A percentile compares a stretch with the other conserved stretches of the same genome.
These are phyloP conservation scores for Pinus tabuliformis DNA, from an alignment of 75 land plant species.

Conservation along the genomic window DNA sequence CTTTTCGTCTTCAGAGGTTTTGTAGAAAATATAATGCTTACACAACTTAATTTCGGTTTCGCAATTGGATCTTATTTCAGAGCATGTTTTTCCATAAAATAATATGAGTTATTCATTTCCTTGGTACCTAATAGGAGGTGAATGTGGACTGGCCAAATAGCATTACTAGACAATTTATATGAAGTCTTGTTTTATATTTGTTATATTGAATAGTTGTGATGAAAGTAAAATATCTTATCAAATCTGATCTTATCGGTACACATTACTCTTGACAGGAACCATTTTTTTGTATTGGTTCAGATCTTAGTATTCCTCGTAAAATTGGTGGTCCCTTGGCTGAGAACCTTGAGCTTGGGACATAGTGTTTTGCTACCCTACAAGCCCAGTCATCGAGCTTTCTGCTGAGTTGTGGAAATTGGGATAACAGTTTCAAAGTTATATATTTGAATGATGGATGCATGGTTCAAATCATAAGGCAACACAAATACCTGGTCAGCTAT, in stretches of 20 bases:
- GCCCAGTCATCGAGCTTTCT: slow-evolving; percentile 67
- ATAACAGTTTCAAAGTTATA: slow-evolving; percentile 90
- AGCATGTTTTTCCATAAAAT: not conserved
- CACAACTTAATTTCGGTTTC: not conserved
- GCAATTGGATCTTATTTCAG: not conserved
- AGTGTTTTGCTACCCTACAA: slow-evolving; percentile 77
- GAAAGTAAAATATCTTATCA: not conserved
- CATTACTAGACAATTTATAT: not conserved
- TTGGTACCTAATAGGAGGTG: too few relatives aligned
- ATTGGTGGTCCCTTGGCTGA: slow-evolving; percentile 77
- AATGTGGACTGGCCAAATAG: not conserved
- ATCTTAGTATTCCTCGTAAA: slow-evolving; percentile 62
- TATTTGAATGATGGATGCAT: slow-evolving; percentile 79
- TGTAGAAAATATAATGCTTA: not conserved
- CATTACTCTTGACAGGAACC: slow-evolving; percentile 64
- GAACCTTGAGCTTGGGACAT: slow-evolving; percentile 56
- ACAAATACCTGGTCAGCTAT: slow-evolving; percentile 94
- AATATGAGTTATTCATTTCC: not conserved
- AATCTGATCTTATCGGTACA: not conserved
- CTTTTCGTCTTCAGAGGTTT: slow-evolving; percentile 94
- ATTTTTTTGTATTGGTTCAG: slow-evolving; percentile 87
- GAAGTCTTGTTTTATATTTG: too few relatives aligned
- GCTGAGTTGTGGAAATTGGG: slow-evolving; percentile 94
- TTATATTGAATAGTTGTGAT: not conserved
- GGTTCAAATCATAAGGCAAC: slow-evolving; percentile 82